Evolutionary conservation across 1,284 basidiomycete species (phyloP), one percentile per base, ranked within the genome.

Genomic region (Fomitopsis betulina): DNA sequence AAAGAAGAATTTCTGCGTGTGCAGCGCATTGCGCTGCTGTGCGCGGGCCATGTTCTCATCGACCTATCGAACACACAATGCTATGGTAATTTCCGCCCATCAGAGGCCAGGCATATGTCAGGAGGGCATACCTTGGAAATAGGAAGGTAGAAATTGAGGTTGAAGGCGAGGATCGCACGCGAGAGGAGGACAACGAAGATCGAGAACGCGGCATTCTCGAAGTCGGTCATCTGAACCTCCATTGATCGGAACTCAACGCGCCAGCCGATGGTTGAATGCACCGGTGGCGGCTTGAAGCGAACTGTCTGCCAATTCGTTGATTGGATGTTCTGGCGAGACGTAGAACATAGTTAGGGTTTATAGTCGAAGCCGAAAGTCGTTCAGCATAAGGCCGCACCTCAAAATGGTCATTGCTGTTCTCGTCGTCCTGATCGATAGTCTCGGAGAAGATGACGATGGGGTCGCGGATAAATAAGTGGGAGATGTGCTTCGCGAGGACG

Each of bases 251-350:
- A 99, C 73, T 99, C 97, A 19, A 99, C 96, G 45, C 97, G 84
- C 97, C 97, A 99, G 30, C 97, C 97, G 59, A 99, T 98, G 19
- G 85, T 72, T 1, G 94, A 94, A 58, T 93, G 88, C 1, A 91
- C 88, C 33, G 95, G 94, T 7, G 97, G 97, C 5, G 97, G 97
- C 74, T 99, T 99, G 83, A 99, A 99, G 33, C 97, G 87, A 57
- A 99, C 82, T 0, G 97, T 98, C 76, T 99, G 97, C 97, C 97
- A 99, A 72, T 99, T 99, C 9, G 97, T 99, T 6, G 95, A 97
- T 84, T 99, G 97, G 37, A 99, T 89, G 70, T 98, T 99, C 90
- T 94, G 62, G 10, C 23, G 50, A 62, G 10, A 35, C 49, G 21
- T 12, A 21, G 23, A 21, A 17, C 40, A 57, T 63, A 60, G 58